Evolutionary conservation across 2,329 filamentous ascomycete genomes (phyloP).

Genomic region (Colletotrichum scovillei): DNA sequence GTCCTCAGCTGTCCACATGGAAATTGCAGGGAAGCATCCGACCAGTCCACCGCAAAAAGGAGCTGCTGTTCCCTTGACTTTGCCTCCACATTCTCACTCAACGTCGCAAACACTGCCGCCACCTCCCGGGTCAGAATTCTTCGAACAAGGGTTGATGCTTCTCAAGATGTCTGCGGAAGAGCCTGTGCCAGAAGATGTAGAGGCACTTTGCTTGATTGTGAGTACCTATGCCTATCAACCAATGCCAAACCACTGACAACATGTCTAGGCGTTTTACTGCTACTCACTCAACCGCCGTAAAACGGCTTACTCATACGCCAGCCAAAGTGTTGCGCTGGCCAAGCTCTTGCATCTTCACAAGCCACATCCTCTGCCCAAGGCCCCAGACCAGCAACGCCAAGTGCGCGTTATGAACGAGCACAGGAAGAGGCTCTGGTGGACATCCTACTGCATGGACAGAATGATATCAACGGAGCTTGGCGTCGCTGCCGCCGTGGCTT

Average conservation of each 20-base stretch:
- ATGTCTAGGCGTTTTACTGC: conserved; percentile 31
- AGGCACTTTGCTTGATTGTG: conserved; percentile 25
- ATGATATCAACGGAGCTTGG: conserved; percentile 33
- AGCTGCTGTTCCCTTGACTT: background rate
- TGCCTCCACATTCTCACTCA: background rate
- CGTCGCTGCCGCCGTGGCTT: conserved; percentile 8
- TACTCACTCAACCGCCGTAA: conserved; percentile 35
- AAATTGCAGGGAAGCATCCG: background rate
- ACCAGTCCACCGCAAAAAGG: background rate
- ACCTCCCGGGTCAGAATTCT: conserved; percentile 34
- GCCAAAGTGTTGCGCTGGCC: conserved; percentile 29
- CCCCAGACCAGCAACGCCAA: background rate
- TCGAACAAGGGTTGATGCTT: conserved; percentile 34
- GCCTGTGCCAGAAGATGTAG: conserved; percentile 22
- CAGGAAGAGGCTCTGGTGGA: conserved; percentile 33
- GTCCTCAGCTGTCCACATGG: background rate
- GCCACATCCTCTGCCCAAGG: background rate
- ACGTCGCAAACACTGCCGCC: background rate
- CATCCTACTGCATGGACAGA: conserved; percentile 33
- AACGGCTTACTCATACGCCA: conserved; percentile 33
- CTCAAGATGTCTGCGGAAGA: conserved; percentile 32
- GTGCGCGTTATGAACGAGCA: conserved; percentile 22
- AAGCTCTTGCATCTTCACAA: conserved; percentile 29
- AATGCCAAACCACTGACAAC: too few species aligned
- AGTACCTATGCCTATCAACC: background rate